Evolutionary conservation across 306 rosid genomes (phyloP), one percentile per base, ranked within the genome.

Genomic region (Vicia villosa): DNA sequence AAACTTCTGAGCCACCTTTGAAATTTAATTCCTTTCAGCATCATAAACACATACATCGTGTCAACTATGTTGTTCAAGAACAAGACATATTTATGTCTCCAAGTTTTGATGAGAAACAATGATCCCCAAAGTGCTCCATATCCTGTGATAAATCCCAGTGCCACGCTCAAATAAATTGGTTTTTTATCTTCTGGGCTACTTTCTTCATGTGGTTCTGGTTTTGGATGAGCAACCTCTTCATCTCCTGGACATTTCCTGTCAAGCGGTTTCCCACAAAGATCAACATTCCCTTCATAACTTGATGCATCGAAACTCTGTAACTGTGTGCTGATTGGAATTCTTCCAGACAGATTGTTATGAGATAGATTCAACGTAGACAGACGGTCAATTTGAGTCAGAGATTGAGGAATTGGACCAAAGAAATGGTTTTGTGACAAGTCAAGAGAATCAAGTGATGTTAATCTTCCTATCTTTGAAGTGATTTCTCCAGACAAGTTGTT

Each of bases 391-490:
- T 36, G 64, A 54, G 65, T 47, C 4, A 54, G 37, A 38, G 40
- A 7, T 2, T 47, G 3, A 37, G 65, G 74, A 55, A 54, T 37
- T 19, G 51, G 1, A 34, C 49, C 36, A 10, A 14, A 51, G 7
- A 68, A 68, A 32, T 68, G 32, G 37, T 69, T 69, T 36, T 42
- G 21, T 8, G 66, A 69, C 55, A 69, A n/a, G 46, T 69, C 65
- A 56, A 24, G 57, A 56, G 40, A 61, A 1, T 61, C 49, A 61
- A 61, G 66, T 37, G 30, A 15, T 55, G 26, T 6, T 40, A 69
- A 40, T 5, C 10, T 54, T 28, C 66, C 55, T 13, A 69, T 54
- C 8, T 40, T 8, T 12, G 28, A 26, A 5, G 40, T 40, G 1
- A 69, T 69, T 55, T 55, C 10, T 34, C 61, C 66, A 17, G 14